A percentile compares a stretch with the other conserved stretches of the same genome.
These are phyloP conservation scores for Candida sonorensis DNA, from an alignment of 805 yeast genomes.

Conservation along the genomic window DNA sequence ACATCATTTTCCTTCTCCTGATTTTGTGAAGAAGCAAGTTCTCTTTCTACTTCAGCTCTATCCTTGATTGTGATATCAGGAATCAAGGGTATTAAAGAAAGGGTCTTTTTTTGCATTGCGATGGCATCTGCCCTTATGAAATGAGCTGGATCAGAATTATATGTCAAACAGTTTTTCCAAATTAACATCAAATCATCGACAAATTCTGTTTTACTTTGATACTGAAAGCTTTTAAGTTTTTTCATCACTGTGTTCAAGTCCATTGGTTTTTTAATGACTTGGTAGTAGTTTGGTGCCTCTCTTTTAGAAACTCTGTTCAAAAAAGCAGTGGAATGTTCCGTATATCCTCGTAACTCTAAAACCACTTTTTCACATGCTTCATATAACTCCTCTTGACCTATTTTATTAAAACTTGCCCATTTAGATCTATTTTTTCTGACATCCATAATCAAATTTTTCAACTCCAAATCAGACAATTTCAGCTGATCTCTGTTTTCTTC, in stretches of 20 bases:
- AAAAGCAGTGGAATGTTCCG: slow-evolving; percentile 96
- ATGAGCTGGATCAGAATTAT: slow-evolving; percentile 92
- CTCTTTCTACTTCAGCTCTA: slow-evolving; percentile 61
- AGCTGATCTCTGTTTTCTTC: slow-evolving; percentile 75
- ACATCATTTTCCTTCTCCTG: slow-evolving; percentile 28
- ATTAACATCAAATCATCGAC: slow-evolving; percentile 94
- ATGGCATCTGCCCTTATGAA: slow-evolving; percentile 85
- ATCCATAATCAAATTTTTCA: slow-evolving; percentile 80
- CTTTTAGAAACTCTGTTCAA: slow-evolving; percentile 93
- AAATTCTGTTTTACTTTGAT: slow-evolving; percentile 78
- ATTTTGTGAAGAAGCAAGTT: slow-evolving; percentile 35
- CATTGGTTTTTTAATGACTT: slow-evolving; percentile 90
- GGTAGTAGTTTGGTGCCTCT: slow-evolving; percentile 95
- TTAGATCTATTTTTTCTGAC: slow-evolving; percentile 93
- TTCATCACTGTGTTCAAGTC: slow-evolving; percentile 92
- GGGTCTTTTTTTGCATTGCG: slow-evolving; percentile 91
- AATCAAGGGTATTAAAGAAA: slow-evolving; percentile 68
- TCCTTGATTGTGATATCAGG: slow-evolving; percentile 82
- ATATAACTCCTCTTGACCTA: slow-evolving; percentile 96
- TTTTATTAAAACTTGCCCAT: slow-evolving; percentile 93
- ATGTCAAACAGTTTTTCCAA: slow-evolving; percentile 90
- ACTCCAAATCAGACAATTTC: slow-evolving; percentile 70
- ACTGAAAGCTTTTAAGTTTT: slow-evolving; percentile 75
- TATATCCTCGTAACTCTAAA: slow-evolving; percentile 78
- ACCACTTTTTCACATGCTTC: slow-evolving; percentile 97